Conservation (phyloP, 306 rosid genomes). For the Prunus armeniaca region DNA sequence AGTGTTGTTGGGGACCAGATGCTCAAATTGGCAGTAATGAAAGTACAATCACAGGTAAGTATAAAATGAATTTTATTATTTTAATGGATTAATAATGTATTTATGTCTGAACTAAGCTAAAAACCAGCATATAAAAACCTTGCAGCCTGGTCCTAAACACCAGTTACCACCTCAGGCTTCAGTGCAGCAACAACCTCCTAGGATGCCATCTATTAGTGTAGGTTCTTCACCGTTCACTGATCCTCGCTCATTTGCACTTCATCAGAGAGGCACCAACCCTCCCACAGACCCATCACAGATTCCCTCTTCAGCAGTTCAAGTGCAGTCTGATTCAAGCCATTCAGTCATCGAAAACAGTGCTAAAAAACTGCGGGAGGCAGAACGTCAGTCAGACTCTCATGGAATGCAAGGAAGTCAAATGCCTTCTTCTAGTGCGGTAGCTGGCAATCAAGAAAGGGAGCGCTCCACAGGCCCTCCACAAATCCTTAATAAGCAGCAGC, state of each 20-base stretch:
- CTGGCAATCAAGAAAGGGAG: slow-evolving; percentile 61
- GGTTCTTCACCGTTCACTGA: slow-evolving; percentile 58
- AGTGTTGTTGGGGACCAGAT: slow-evolving; percentile 84
- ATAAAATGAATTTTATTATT: slow-evolving; percentile 14
- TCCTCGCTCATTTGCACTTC: slow-evolving; percentile 71
- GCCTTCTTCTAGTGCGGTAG: slow-evolving; percentile 47
- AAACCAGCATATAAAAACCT: background rate
- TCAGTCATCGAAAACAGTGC: slow-evolving; percentile 42
- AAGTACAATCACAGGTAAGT: slow-evolving; percentile 69
- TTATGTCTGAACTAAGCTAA: background rate
- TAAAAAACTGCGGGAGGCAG: slow-evolving; percentile 50
- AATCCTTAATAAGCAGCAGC: slow-evolving; percentile 60
- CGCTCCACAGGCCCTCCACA: slow-evolving; percentile 53
- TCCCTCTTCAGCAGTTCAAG: slow-evolving; percentile 39
- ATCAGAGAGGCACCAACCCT: slow-evolving; percentile 62
- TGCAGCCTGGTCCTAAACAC: slow-evolving; percentile 25
- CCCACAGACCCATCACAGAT: slow-evolving; percentile 54
- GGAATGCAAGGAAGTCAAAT: slow-evolving; percentile 49
- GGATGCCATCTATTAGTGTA: slow-evolving; percentile 54
- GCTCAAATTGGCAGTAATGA: slow-evolving; percentile 70
- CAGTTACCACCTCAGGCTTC: slow-evolving; percentile 46
- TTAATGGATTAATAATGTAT: background rate
- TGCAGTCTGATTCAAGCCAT: slow-evolving; percentile 36
- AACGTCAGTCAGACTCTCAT: slow-evolving; percentile 46
- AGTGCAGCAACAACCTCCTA: slow-evolving; percentile 53